Conservation (phyloP, 495 filamentous ascomycete genomes). For the Talaromyces liani region DNA sequence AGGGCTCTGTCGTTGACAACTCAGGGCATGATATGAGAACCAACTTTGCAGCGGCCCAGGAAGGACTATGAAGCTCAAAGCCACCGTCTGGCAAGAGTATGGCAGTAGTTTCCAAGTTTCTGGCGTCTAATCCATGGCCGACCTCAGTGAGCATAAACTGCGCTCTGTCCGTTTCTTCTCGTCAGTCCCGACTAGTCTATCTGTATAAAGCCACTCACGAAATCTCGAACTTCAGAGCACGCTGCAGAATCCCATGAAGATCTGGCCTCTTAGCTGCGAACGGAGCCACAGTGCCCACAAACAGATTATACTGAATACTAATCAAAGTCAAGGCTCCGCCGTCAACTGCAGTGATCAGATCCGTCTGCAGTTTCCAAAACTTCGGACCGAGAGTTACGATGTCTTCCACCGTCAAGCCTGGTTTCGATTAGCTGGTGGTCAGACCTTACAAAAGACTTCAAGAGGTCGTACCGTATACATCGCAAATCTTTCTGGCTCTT, state of each 20-base stretch:
- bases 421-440: background rate
- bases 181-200: background rate
- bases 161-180: constrained; percentile 10
- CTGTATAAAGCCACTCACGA: constrained; percentile 8
- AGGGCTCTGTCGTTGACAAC: background rate
- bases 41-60: constrained; percentile 19
- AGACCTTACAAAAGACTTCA: background rate
- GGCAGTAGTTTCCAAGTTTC: constrained; percentile 25
- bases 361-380: background rate
- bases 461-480: background rate
- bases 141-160: constrained; percentile 26
- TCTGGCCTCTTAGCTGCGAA: constrained; percentile 17
- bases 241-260: constrained; percentile 16
- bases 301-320: constrained; percentile 25
- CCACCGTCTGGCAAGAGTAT: constrained; percentile 21
- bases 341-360: background rate
- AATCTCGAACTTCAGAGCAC: constrained; percentile 20
- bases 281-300: constrained; percentile 23
- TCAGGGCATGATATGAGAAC: background rate
- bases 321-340: constrained; percentile 9
- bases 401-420: background rate
- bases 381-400: background rate
- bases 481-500: background rate
- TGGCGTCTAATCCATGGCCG: constrained; percentile 26
- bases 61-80: constrained; percentile 25